Evolutionary conservation across 2,329 filamentous ascomycete species (phyloP).

Genomic region (Microsporum ferrugineum): DNA sequence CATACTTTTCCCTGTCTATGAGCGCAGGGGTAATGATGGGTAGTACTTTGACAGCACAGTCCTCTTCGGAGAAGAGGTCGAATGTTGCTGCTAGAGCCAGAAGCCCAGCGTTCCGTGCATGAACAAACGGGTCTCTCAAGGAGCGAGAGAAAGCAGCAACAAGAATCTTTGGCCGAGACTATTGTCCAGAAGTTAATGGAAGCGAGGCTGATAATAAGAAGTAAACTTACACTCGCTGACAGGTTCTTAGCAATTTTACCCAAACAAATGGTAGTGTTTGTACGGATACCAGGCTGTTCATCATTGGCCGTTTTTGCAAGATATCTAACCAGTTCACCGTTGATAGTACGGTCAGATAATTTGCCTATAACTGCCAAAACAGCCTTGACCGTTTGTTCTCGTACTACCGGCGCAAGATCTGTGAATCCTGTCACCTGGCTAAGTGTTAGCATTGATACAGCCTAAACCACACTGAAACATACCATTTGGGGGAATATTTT

Average conservation of each 20-base stretch:
- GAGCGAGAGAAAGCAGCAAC: slow-evolving; percentile 85
- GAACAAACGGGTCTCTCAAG: slow-evolving; percentile 84
- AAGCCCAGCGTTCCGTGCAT: slow-evolving; percentile 79
- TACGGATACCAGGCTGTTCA: slow-evolving; percentile 91
- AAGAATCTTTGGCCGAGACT: slow-evolving; percentile 77
- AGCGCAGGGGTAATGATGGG: slow-evolving; percentile 74
- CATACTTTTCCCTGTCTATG: slow-evolving; percentile 81
- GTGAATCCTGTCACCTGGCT: slow-evolving; percentile 83
- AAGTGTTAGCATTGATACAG: slow-evolving; percentile 9
- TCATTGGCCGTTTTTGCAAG: slow-evolving; percentile 95
- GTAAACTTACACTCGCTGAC: slow-evolving; percentile 44
- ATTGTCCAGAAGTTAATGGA: slow-evolving; percentile 22
- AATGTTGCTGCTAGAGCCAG: slow-evolving; percentile 74
- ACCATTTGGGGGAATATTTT: slow-evolving; percentile 95
- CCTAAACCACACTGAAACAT: slow-evolving; percentile 17
- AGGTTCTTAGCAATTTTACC: slow-evolving; percentile 92
- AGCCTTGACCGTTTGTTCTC: slow-evolving; percentile 92
- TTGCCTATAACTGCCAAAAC: slow-evolving; percentile 79
- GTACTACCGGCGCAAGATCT: slow-evolving; percentile 76
- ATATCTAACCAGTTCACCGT: slow-evolving; percentile 81
- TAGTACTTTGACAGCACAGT: slow-evolving; percentile 72
- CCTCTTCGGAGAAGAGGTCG: slow-evolving; percentile 80
- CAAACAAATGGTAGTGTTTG: slow-evolving; percentile 94
- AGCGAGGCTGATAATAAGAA: slow-evolving; percentile 1
- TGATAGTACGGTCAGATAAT: slow-evolving; percentile 82